Evolutionary conservation across 805 yeast species (phyloP), one percentile per base, ranked within the genome.

Genomic region (Starmerella etchellsii): DNA sequence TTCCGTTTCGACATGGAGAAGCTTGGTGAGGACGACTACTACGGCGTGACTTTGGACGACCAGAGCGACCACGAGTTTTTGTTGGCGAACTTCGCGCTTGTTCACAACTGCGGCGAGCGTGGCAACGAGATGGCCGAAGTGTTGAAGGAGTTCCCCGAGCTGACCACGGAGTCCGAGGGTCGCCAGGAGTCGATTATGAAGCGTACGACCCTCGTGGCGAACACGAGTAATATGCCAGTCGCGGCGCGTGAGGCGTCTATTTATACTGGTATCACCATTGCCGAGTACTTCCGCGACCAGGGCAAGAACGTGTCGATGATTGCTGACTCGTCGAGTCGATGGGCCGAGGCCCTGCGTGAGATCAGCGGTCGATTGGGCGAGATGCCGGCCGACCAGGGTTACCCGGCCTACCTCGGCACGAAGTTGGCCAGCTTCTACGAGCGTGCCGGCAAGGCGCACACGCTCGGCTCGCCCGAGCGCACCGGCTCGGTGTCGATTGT

Each of bases 351-450:
- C 48, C 74, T 91, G 62, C 87, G 99, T 79, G 99, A 91, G 74
- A 81, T 91, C 63, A 87, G 97, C 39, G 99, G 99, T 75, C 94
- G 99, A 75, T 73, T 91, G 64, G 99, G 98, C 68, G 99, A 91
- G 73, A 91, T 91, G 99, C 99, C 99, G 62, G 99, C 99, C 48
- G 99, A 91, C 68, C 98, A 93, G 72, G 99, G 99, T 72, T 91
- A 87, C 91, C 99, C 99, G 47, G 99, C 99, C 39, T 91, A 91
- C 64, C 73, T 91, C 63, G 98, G 98, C 70, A 95, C 99, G 39
- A 91, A 91, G 63, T 74, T 91, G 57, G 97, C 99, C 43, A 88
- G 97, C 42, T 91, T 91, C 76, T 91, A 91, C 67, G 99, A 91
- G 70, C 84, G 99, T 71, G 99, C 99, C 35, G 99, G 99, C 69